A percentile compares a stretch with the other conserved stretches of the same genome.
Evolutionary conservation across 352 stramenopile genomes (phyloP).

Genomic region (Phytopythium vexans): DNA sequence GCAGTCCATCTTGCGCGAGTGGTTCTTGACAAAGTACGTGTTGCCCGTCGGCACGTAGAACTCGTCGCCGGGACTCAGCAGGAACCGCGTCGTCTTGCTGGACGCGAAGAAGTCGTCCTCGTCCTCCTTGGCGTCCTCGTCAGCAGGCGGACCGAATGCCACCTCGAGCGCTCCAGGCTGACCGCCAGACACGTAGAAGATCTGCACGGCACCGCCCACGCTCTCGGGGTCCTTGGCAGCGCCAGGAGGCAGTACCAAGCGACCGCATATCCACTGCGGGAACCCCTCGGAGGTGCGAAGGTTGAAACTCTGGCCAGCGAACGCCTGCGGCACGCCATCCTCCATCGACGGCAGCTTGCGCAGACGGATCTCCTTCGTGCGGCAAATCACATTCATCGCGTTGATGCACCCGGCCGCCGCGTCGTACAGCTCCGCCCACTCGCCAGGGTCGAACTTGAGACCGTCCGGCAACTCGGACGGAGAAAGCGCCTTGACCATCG

Average conservation of each 20-base stretch:
- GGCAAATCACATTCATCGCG: slow-evolving; percentile 80
- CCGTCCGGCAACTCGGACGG: slow-evolving; percentile 46
- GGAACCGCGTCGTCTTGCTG: slow-evolving; percentile 90
- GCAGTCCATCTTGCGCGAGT: slow-evolving; percentile 82
- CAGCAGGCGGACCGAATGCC: slow-evolving; percentile 36
- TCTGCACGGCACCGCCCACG: slow-evolving; percentile 91
- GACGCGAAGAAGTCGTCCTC: slow-evolving; percentile 87
- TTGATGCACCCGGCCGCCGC: slow-evolving; percentile 49
- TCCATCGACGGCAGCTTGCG: slow-evolving; percentile 62
- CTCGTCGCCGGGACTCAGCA: slow-evolving; percentile 93
- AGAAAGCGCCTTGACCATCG: slow-evolving; percentile 36
- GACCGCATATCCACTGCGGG: slow-evolving; percentile 88
- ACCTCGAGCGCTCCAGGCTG: slow-evolving; percentile 84
- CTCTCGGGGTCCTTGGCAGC: slow-evolving; percentile 96
- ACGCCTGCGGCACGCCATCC: slow-evolving; percentile 43
- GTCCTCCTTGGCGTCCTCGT: slow-evolving; percentile 15
- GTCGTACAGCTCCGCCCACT: slow-evolving; percentile 79
- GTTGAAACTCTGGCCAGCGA: slow-evolving; percentile 88
- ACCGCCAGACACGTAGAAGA: slow-evolving; percentile 92
- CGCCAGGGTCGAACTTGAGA: slow-evolving; percentile 51
- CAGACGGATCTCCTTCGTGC: slow-evolving; percentile 65
- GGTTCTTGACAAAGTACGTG: slow-evolving; percentile 96
- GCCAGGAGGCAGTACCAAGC: slow-evolving; percentile 87
- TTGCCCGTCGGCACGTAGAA: slow-evolving; percentile 97
- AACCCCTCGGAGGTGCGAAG: slow-evolving; percentile 61